Evolutionary conservation across 176 grass and related monocot species (phyloP).

Genomic region (Phoenix dactylifera): DNA sequence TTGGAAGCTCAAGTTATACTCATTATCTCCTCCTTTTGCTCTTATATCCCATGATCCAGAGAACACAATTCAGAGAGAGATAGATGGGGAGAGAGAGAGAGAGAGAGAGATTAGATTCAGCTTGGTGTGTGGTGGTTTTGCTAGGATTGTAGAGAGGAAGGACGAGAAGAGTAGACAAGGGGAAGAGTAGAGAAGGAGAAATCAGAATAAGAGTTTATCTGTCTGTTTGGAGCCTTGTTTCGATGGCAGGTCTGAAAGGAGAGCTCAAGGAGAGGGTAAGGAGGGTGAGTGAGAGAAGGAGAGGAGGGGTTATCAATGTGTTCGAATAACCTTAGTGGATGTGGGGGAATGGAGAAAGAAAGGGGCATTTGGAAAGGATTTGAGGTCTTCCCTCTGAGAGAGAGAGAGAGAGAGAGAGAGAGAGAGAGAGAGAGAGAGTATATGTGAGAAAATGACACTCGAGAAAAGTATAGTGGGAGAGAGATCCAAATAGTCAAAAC

Average conservation of each 20-base stretch:
- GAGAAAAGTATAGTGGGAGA: constrained; percentile 26
- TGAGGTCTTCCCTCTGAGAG: constrained; percentile 2
- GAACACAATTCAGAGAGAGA: too few relatives aligned
- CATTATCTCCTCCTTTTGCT: too few relatives aligned
- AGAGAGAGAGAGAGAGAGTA: not conserved
- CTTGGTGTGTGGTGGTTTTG: too few relatives aligned
- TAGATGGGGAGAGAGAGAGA: too few relatives aligned
- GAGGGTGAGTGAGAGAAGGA: constrained; percentile 2
- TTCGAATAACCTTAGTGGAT: constrained; percentile 4
- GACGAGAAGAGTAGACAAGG: too few relatives aligned
- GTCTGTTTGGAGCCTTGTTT: constrained; percentile 46
- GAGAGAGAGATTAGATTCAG: too few relatives aligned
- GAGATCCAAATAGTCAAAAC: constrained; percentile 29
- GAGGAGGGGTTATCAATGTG: constrained; percentile 14
- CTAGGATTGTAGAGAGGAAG: not conserved
- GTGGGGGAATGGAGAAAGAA: constrained; percentile 21
- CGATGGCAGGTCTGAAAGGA: constrained; percentile 23
- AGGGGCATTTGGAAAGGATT: not conserved
- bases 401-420: not conserved
- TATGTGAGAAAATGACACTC: constrained; percentile 81
- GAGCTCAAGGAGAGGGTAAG: constrained; percentile 10
- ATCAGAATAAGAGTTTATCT: constrained; percentile 33
- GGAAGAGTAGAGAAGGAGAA: not conserved
- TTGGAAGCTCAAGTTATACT: too few relatives aligned
- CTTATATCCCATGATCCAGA: too few relatives aligned